phyloP scores from a whole-genome alignment of 2,329 filamentous ascomycete genomes.

The Bisporella sp. region DNA sequence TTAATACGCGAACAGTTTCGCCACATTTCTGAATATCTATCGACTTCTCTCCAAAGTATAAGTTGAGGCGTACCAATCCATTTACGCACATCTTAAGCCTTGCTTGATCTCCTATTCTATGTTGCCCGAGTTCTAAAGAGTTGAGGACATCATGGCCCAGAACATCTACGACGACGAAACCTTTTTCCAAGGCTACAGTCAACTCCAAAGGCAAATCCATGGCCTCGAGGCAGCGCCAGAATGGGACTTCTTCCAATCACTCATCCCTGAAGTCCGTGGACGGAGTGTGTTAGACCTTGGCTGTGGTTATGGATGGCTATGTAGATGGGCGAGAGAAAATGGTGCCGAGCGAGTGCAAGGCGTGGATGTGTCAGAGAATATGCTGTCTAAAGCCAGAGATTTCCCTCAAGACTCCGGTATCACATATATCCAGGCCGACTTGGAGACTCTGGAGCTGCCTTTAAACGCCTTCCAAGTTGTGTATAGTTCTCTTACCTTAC shows the following conservation, averaged over 20 bases:
- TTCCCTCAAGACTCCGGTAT: slow-evolving; percentile 19
- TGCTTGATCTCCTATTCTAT: no score
- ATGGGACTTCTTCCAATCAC: slow-evolving; percentile 35
- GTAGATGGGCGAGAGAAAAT: slow-evolving; percentile 33
- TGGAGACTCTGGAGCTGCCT: slow-evolving; percentile 27
- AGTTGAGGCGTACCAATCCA: no score
- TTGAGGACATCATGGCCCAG: slow-evolving; percentile 24
- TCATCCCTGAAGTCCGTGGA: slow-evolving; percentile 31
- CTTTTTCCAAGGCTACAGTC: slow-evolving; percentile 37
- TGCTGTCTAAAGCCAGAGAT: slow-evolving; percentile 32
- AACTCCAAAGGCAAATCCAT: slow-evolving; percentile 33
- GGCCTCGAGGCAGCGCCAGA: slow-evolving; percentile 36
- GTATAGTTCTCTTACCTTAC: slow-evolving; percentile 76
- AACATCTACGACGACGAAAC: slow-evolving; percentile 35
- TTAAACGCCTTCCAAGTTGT: slow-evolving; percentile 75
- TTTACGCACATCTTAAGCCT: no score
- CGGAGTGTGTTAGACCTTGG: slow-evolving; percentile 36
- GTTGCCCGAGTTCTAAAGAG: no score
- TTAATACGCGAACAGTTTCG: no score
- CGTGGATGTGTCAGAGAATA: slow-evolving; percentile 37
- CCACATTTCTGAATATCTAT: no score
- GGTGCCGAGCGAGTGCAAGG: slow-evolving; percentile 31
- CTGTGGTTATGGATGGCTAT: slow-evolving; percentile 41
- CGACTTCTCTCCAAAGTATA: no score
- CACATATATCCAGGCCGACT: slow-evolving; percentile 28